A percentile compares a stretch with the other conserved stretches of the same genome.
Evolutionary conservation across 2,329 filamentous ascomycete genomes (phyloP).

Genomic region (Stemphylium beticola): DNA sequence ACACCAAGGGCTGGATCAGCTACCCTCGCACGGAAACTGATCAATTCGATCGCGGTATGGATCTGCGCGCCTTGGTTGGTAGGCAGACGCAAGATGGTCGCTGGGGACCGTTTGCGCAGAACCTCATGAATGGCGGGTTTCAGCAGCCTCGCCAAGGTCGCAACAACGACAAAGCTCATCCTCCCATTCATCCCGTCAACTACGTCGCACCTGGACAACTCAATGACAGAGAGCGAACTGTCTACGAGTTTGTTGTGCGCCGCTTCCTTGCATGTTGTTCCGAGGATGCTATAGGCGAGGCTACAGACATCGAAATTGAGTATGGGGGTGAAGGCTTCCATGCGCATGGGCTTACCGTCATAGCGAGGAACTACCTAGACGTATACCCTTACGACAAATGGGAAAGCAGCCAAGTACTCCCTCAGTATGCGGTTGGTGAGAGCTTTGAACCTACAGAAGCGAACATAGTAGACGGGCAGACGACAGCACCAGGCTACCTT

Average conservation of each 20-base stretch:
- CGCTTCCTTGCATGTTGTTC: constrained; percentile 96
- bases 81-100: constrained; percentile 78
- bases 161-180: constrained; percentile 96
- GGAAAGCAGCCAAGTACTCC: constrained; percentile 84
- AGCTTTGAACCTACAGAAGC: constrained; percentile 87
- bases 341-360: constrained; percentile 81
- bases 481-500: constrained; percentile 80
- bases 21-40: constrained; percentile 98
- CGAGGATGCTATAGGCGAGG: constrained; percentile 85
- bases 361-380: constrained; percentile 91
- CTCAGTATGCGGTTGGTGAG: constrained; percentile 79
- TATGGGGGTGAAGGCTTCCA: constrained; percentile 86
- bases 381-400: constrained; percentile 97
- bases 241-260: constrained; percentile 92
- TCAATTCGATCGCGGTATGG: constrained; percentile 88
- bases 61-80: constrained; percentile 77
- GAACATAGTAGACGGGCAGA: constrained; percentile 89
- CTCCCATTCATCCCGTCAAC: constrained; percentile 94
- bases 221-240: constrained; percentile 69
- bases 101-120: constrained; percentile 84
- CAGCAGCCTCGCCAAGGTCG: constrained; percentile 80
- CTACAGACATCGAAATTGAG: constrained; percentile 81
- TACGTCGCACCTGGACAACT: constrained; percentile 71
- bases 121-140: constrained; percentile 76
- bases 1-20: constrained; percentile 95